Evolutionary conservation across 495 filamentous ascomycete genomes (phyloP).

Genomic region (Lophiotrema nucula): DNA sequence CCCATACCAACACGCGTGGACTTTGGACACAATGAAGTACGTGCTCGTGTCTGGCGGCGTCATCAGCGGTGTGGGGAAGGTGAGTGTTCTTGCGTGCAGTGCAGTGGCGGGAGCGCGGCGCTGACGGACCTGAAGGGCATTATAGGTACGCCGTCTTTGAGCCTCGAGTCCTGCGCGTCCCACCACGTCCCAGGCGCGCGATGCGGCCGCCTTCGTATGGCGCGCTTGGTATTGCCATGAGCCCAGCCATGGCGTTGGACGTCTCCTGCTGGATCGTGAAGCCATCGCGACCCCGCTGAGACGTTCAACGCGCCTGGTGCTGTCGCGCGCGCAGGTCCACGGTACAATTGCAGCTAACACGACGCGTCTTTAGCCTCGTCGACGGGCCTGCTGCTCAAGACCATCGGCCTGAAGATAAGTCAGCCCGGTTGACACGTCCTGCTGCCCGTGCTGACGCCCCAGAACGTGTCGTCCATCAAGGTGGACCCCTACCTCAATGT

Average conservation of each 20-base stretch:
- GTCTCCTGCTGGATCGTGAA: too few species aligned
- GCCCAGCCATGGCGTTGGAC: too few species aligned
- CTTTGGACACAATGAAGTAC: conserved; percentile 86
- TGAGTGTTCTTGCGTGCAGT: not conserved
- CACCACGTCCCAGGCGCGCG: too few species aligned
- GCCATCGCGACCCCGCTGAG: too few species aligned
- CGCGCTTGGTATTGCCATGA: too few species aligned
- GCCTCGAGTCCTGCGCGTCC: conserved; percentile 24
- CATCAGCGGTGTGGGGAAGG: conserved; percentile 73
- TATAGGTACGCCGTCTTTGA: conserved; percentile 55
- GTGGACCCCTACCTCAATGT: conserved; percentile 85
- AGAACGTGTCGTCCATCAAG: conserved; percentile 63
- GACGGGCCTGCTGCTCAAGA: conserved; percentile 81
- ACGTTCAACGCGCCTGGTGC: too few species aligned
- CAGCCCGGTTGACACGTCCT: conserved; percentile 13
- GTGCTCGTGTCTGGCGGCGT: conserved; percentile 77
- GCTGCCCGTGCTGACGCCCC: conserved; percentile 37
- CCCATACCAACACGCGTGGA: conserved; percentile 34
- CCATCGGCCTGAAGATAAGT: conserved; percentile 68
- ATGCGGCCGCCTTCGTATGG: not conserved
- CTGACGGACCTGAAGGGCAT: conserved; percentile 55
- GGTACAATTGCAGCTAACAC: conserved; percentile 23
- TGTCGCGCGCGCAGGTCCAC: too few species aligned
- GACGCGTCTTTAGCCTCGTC: conserved; percentile 56
- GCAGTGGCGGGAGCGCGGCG: not conserved